Percentiles rank a stretch among this genome's conserved stretches.
These are phyloP conservation scores for Cornus kousa DNA, from an alignment of 148 eudicot species.

Conservation along the genomic window DNA sequence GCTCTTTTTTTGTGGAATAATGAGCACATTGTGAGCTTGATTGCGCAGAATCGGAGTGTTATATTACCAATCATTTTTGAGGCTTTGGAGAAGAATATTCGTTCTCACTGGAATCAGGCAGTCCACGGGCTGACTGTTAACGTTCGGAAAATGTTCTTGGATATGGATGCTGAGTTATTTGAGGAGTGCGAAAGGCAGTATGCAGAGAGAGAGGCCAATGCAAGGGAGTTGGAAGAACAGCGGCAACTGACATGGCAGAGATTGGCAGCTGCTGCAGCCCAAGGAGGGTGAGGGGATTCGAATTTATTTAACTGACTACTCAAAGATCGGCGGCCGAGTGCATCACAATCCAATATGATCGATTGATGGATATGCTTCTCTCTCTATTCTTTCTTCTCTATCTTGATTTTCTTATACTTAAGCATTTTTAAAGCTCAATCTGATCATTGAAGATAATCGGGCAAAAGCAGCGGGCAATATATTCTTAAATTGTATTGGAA, in stretches of 20 bases:
- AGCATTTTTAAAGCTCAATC: background rate
- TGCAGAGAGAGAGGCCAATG: slow-evolving; percentile 16
- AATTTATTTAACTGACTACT: background rate
- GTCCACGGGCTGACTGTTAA: slow-evolving; percentile 24
- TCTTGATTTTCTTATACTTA: background rate
- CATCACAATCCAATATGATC: background rate
- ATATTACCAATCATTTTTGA: slow-evolving; percentile 29
- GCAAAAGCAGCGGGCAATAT: background rate
- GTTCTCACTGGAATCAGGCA: slow-evolving; percentile 24
- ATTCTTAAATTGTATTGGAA: background rate
- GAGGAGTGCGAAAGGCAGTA: slow-evolving; percentile 22
- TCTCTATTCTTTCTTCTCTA: background rate
- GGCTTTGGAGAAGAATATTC: slow-evolving; percentile 28
- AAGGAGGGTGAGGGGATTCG: background rate
- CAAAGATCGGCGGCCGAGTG: background rate
- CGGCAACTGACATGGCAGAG: slow-evolving; percentile 20
- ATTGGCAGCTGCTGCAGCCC: slow-evolving; percentile 17
- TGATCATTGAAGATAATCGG: background rate
- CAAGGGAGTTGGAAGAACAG: slow-evolving; percentile 10
- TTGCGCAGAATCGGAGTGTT: slow-evolving; percentile 20
- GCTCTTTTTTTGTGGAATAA: slow-evolving; percentile 31
- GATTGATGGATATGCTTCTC: background rate
- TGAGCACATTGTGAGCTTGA: slow-evolving; percentile 23
- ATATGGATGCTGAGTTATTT: slow-evolving; percentile 29
- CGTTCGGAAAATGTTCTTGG: slow-evolving; percentile 28